Evolutionary conservation across 2,329 filamentous ascomycete species (phyloP), one percentile per base, ranked within the genome.

Genomic region (Fusarium stilboides): DNA sequence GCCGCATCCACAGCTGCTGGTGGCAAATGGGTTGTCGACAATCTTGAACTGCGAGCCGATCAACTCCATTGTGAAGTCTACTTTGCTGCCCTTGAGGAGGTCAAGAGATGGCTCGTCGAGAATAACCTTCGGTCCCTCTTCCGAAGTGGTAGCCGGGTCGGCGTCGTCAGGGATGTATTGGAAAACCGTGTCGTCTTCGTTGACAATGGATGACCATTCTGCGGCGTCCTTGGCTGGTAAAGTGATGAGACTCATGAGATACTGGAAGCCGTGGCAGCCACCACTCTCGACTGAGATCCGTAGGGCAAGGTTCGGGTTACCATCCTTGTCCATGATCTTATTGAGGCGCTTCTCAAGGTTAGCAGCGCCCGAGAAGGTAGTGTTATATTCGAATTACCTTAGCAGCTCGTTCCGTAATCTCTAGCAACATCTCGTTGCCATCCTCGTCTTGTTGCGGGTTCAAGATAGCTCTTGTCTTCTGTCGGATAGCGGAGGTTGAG

Each of bases 201-300:
- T 78, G 8, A 86, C 72, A 8, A 77, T 69, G 3, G 81, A 75
- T 8, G 78, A 73, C 72, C 75, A 76, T 28, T 80, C 74, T 6
- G 77, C 73, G 1, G 77, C 65, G 17, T 77, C 77, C 46, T 77
- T 73, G 8, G 77, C 64, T 0, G 88, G 88, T 2, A 91, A 80
- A 1, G 87, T 88, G 4, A 93, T 91, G 6, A 98, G 86, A 17
- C 91, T 93, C 93, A 99, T 97, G 46, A 97, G 83, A 77, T 99
- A 99, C 79, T 99, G 96, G 80, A 99, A 99, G 50, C 96, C 96
- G 80, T 99, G 96, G 79, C 96, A 99, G 57, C 96, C 96, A 68
- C 96, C 96, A 58, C 92, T 94, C 77, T 97, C 94, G 61, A 99
- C 94, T 65, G 92, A 91, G 70, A 99, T 92, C 53, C 95, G 92